Evolutionary conservation across 2,329 filamentous ascomycete species (phyloP), one percentile per base, ranked within the genome.

Genomic region (Fusarium sp.): DNA sequence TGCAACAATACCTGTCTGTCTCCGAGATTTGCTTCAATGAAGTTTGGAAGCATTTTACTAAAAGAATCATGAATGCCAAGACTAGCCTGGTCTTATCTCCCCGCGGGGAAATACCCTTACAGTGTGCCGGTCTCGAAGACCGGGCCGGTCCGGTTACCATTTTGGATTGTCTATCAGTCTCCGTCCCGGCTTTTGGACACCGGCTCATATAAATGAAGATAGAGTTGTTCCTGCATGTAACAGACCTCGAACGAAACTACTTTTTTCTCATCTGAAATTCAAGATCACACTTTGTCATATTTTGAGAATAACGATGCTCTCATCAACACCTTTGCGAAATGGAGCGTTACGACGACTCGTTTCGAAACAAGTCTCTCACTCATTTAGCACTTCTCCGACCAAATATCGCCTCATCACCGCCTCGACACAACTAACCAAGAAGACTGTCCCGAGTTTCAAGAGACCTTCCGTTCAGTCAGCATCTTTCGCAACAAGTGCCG

Each of bases 401-500:
- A 63, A 37, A 20, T 41, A 42, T 10, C 62, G 32, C 4, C 27
- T 69, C 14, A 29, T 47, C 7, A 24, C 58, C 13, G 34, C 68
- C 4, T 63, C 68, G 14, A 32, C 40, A 9, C 55, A 61, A 18
- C 20, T 34, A 4, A 46, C 58, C 22, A 24, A 47, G 10, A 65
- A 58, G 11, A 5, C 12, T 29, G n/a, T 46, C 6, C 47, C 61
- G 13, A 70, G 54, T 7, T 18, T 27, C 11, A 34, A 52, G 10
- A 6, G 14, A 13, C 8, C 16, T 13, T 18, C 41, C 20, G 1
- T 52, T 34, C 62, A 32, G 11, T 66, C 64, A 1, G 67, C 65
- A 2, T 68, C 58, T 6, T 72, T 75, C 37, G 69, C 73, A 25
- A 75, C 74, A 46, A 71, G 62, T 18, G 51, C 70, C 22, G 72